A percentile compares a stretch with the other conserved stretches of the same genome.
These are phyloP conservation scores for Ustilago vetiveriae DNA, from an alignment of 1,284 basidiomycete species.

Conservation along the genomic window DNA sequence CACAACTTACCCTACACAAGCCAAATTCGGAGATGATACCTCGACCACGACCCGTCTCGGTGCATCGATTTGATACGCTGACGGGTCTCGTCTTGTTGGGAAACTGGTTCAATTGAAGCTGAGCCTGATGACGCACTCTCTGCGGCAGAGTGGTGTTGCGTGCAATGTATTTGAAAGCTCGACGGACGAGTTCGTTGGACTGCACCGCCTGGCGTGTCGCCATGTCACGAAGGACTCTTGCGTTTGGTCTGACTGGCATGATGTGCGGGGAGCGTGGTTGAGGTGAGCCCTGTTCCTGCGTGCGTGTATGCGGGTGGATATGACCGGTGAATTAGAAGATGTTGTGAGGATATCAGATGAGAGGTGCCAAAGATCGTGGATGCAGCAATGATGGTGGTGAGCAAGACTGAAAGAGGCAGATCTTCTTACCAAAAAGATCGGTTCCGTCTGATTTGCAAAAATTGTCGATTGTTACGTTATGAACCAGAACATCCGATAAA, in stretches of 20 bases:
- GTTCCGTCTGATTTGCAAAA: no score
- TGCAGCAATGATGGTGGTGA: no score
- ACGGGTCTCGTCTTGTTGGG: conserved; percentile 82
- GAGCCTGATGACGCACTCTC: conserved; percentile 92
- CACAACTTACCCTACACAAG: conserved; percentile 81
- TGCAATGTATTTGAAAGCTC: conserved; percentile 66
- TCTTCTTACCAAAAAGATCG: no score
- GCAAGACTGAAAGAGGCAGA: no score
- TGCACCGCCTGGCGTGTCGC: conserved; percentile 63
- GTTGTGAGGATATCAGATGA: no score
- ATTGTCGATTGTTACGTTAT: no score
- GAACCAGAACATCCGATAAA: no score
- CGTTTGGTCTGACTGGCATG: conserved; percentile 59
- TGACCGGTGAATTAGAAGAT: neutral
- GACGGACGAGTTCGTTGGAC: conserved; percentile 63
- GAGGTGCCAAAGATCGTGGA: no score
- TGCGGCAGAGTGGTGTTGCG: conserved; percentile 63
- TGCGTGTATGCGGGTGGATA: neutral
- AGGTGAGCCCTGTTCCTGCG: no score
- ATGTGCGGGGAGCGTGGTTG: conserved; percentile 2
- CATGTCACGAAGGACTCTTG: conserved; percentile 62
- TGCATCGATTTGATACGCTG: conserved; percentile 86
- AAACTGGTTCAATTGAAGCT: conserved; percentile 89
- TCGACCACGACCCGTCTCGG: conserved; percentile 82
- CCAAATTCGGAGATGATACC: conserved; percentile 90